Base-by-base conservation (phyloP, 2,329 filamentous ascomycete genomes). In the Microsporum ferrugineum region DNA sequence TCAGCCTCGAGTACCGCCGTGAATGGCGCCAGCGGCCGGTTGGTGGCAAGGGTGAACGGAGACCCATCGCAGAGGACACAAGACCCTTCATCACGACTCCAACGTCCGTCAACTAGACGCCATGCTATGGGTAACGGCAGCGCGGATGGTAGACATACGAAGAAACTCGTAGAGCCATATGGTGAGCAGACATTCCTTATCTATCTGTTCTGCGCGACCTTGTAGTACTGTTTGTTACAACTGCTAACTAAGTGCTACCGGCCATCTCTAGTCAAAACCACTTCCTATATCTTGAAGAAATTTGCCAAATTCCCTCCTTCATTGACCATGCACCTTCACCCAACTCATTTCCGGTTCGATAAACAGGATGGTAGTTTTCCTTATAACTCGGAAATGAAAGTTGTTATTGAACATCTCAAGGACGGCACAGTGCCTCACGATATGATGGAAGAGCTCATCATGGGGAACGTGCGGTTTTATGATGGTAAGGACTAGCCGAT, bases 361-460 rank as follows among this genome's bases (percentile, higher is more conserved):
- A 85, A 91, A 68, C 92, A 96, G 74, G 91, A 96, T 73, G 89
- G 91, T 69, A 92, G 88, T 71, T 96, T 96, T 68, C 82, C 84
- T 3, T 97, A 97, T 74, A 89, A 89, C 68, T 96, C 91, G 23
- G 91, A 94, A 29, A 96, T 97, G 91, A 85, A 82, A 67, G 75
- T 89, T 66, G 79, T 89, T 57, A 79, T 96, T 41, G 85, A 95
- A 66, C 91, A 96, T 72, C 74, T 97, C 53, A 82, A 82, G 65
- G 79, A 78, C 47, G 84, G 87, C 61, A 95, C 89, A 0, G 80
- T 99, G 39, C 94, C 94, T 0, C 91, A 96, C 73, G 91, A 96
- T 67, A 84, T 97, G 71, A 77, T 97, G 8, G 84, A 88, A 56
- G 87, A 92, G 66, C 83, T 99, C 60, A 80, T 85, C 33, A 80